These are phyloP conservation scores for Candida sakaeoensis DNA, from an alignment of 805 yeast species.

Conservation along the genomic window DNA sequence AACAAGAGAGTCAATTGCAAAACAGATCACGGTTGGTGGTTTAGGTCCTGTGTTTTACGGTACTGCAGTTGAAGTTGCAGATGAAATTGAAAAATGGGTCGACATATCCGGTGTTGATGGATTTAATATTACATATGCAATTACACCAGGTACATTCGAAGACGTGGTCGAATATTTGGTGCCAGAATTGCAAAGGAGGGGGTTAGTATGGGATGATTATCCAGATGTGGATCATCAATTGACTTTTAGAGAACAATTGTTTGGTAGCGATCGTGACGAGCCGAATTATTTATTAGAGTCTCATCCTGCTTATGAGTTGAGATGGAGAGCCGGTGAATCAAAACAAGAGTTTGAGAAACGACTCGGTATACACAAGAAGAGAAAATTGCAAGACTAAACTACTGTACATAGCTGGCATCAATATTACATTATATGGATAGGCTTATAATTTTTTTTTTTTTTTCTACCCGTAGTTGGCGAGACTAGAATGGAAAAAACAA, in stretches of 20 bases:
- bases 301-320: constrained; percentile 19
- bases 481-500: too few relatives aligned
- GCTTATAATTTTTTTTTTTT: too few relatives aligned
- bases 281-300: constrained; percentile 15
- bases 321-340: constrained; percentile 23
- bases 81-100: constrained; percentile 37
- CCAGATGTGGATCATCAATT: constrained; percentile 22
- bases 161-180: constrained; percentile 34
- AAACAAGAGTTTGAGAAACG: constrained; percentile 24
- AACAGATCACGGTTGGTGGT: constrained; percentile 25
- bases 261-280: constrained; percentile 21
- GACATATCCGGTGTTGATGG: constrained; percentile 40
- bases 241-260: constrained; percentile 35
- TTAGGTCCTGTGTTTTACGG: constrained; percentile 35
- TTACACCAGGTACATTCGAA: constrained; percentile 32
- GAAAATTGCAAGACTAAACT: neutral
- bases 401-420: neutral
- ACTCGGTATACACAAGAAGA: constrained; percentile 1
- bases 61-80: constrained; percentile 34
- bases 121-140: constrained; percentile 37
- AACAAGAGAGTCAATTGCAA: constrained; percentile 22
- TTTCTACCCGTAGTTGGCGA: too few relatives aligned
- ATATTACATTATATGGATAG: too few relatives aligned
- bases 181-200: constrained; percentile 34
- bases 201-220: constrained; percentile 35